Percentiles rank a stretch among this genome's conserved stretches.
Evolutionary conservation across 441 rosid genomes (phyloP).

Genomic region (Aleurites moluccanus): DNA sequence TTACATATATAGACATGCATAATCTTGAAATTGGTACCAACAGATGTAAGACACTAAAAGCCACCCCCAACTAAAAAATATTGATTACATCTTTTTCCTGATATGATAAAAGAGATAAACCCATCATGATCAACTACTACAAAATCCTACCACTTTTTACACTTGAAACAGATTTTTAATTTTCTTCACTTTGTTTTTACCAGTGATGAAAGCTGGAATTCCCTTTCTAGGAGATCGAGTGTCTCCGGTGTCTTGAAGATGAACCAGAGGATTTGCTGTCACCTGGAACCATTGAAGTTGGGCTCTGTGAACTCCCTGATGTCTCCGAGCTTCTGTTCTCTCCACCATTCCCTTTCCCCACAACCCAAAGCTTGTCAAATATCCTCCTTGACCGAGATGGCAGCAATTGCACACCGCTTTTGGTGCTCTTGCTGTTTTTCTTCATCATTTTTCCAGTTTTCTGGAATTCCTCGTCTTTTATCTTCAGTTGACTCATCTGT

Average conservation of each 20-base stretch:
- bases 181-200: conserved; percentile 21
- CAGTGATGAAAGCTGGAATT: conserved; percentile 7
- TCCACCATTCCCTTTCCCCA: conserved; percentile 54
- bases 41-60: conserved; percentile 10
- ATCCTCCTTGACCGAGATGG: conserved; percentile 95
- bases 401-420: conserved; percentile 61
- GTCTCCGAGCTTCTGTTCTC: conserved; percentile 87
- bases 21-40: background rate
- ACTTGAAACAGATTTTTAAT: conserved; percentile 27
- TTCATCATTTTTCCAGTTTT: conserved; percentile 50
- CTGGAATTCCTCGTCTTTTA: conserved; percentile 39
- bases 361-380: conserved; percentile 73
- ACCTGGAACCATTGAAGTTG: conserved; percentile 61
- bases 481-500: conserved; percentile 34
- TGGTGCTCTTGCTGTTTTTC: conserved; percentile 68
- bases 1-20: conserved; percentile 1
- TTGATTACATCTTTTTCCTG: conserved; percentile 19
- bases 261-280: conserved; percentile 69
- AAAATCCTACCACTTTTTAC: conserved; percentile 46
- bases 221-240: conserved; percentile 63
- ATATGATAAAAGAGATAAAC: background rate
- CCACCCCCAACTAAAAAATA: conserved; percentile 6
- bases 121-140: conserved; percentile 20
- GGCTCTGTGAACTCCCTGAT: conserved; percentile 92
- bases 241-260: conserved; percentile 69